phyloP scores from a whole-genome alignment of 345 rosid genomes.

The Bretschneidera sinensis region DNA sequence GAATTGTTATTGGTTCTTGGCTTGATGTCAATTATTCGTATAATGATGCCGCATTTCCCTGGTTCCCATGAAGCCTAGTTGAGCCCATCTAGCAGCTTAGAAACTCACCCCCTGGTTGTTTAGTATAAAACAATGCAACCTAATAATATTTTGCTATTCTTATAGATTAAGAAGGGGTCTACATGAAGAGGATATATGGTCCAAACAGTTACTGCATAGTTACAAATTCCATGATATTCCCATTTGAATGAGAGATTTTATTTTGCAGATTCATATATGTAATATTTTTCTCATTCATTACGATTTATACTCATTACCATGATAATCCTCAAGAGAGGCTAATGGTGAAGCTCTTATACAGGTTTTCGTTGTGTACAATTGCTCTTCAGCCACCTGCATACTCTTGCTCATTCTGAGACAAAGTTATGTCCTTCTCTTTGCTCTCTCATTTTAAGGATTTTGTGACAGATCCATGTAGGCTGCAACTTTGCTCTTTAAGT shows the following conservation, averaged over 20 bases:
- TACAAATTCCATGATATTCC: slow-evolving; percentile 2
- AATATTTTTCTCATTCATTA: slow-evolving; percentile 2
- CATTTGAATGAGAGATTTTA: slow-evolving; percentile 3
- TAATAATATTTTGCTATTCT: background rate
- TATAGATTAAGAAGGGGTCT: too few relatives aligned
- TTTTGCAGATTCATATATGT: background rate
- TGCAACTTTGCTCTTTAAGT: too few relatives aligned
- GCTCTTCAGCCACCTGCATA: background rate
- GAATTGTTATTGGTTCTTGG: background rate
- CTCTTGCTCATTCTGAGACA: background rate
- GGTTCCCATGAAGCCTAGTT: background rate
- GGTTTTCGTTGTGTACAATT: slow-evolving; percentile 1
- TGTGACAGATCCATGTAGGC: too few relatives aligned
- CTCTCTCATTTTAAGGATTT: slow-evolving; percentile 11
- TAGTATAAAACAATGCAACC: background rate
- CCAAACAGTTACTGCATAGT: background rate
- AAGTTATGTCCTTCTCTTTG: slow-evolving; percentile 3
- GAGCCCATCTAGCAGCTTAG: background rate
- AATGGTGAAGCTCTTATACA: slow-evolving; percentile 4
- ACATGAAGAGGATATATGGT: too few relatives aligned
- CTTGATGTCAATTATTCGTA: background rate
- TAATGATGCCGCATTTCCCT: background rate
- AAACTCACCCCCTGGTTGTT: background rate
- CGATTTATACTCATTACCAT: background rate
- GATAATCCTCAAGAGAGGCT: background rate